Evolutionary conservation across 1,139 yeast species (phyloP).

Genomic region (Trichomonascaceae sp.): DNA sequence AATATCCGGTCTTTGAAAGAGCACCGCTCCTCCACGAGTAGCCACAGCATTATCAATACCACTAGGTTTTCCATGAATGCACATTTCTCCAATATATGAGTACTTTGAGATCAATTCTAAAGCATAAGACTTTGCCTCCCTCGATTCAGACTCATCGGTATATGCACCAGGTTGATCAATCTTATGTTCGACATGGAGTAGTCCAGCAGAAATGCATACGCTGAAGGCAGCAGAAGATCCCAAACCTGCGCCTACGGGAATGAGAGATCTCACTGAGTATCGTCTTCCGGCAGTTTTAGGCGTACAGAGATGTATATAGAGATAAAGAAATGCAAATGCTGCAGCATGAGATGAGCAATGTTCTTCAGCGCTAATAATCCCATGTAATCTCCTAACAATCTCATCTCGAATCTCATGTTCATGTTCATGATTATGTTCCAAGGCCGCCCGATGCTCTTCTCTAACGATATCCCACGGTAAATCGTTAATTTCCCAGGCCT

Average conservation of each 20-base stretch:
- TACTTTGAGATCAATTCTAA: conserved; percentile 68
- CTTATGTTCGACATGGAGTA: conserved; percentile 52
- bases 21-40: conserved; percentile 91
- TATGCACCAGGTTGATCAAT: conserved; percentile 13
- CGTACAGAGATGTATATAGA: conserved; percentile 56
- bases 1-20: conserved; percentile 65
- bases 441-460: conserved; percentile 15
- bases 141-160: conserved; percentile 11
- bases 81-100: conserved; percentile 91
- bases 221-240: conserved; percentile 93
- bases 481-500: conserved; percentile 53
- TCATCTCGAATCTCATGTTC: conserved; percentile 50
- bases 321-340: conserved; percentile 76
- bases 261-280: conserved; percentile 69
- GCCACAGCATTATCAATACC: conserved; percentile 98
- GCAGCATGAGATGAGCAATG: conserved; percentile 65
- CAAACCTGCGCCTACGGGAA: conserved; percentile 95
- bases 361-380: conserved; percentile 25
- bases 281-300: conserved; percentile 44
- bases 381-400: conserved; percentile 42
- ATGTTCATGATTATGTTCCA: conserved; percentile 1
- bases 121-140: conserved; percentile 29
- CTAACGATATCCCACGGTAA: conserved; percentile 42
- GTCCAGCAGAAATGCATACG: conserved; percentile 76
- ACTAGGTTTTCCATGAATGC: conserved; percentile 95